Evolutionary conservation across 768 basidiomycete species (phyloP).

Genomic region (Tulasnella sp.): DNA sequence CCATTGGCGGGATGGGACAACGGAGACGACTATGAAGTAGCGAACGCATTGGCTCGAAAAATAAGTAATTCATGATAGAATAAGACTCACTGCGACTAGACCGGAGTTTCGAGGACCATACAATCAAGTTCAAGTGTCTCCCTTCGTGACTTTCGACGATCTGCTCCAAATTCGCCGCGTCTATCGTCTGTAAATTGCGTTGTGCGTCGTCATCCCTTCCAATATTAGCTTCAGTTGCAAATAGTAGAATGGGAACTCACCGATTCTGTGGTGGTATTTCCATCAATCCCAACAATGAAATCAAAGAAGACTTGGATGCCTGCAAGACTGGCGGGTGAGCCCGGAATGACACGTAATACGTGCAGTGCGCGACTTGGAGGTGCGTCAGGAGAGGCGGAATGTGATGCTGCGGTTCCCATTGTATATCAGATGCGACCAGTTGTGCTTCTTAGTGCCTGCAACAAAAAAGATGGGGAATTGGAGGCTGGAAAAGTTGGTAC

Average conservation of each 20-base stretch:
- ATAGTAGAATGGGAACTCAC: slow-evolving; percentile 21
- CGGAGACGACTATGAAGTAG: slow-evolving; percentile 54
- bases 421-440: background rate
- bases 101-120: slow-evolving; percentile 77
- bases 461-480: too few relatives aligned
- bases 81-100: slow-evolving; percentile 49
- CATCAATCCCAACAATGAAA: slow-evolving; percentile 87
- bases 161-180: slow-evolving; percentile 59
- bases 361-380: slow-evolving; percentile 60
- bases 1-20: slow-evolving; percentile 82
- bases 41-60: background rate
- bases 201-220: background rate
- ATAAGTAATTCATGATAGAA: background rate
- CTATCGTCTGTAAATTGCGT: slow-evolving; percentile 32
- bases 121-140: slow-evolving; percentile 52
- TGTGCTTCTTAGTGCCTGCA: too few relatives aligned
- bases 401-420: slow-evolving; percentile 14
- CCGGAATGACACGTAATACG: slow-evolving; percentile 79
- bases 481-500: too few relatives aligned
- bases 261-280: slow-evolving; percentile 29
- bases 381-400: slow-evolving; percentile 3
- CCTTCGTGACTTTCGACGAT: slow-evolving; percentile 80
- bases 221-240: slow-evolving; percentile 40
- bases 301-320: slow-evolving; percentile 91
- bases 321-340: slow-evolving; percentile 79